phyloP scores from a whole-genome alignment of 2,329 filamentous ascomycete genomes.

The Fonsecaea multimorphosa region DNA sequence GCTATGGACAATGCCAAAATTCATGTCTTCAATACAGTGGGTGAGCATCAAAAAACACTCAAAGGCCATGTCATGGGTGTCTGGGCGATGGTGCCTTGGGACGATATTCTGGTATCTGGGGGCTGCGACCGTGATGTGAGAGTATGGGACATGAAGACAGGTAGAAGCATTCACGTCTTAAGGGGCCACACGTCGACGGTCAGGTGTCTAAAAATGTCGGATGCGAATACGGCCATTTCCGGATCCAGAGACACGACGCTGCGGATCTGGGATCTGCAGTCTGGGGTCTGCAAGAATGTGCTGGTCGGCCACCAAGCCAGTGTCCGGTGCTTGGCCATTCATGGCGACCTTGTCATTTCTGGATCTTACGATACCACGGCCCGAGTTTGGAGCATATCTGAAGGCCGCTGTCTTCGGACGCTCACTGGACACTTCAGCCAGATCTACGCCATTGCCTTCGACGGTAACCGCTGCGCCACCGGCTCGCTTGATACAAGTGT shows the following conservation, averaged over 20 bases:
- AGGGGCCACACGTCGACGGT: slow-evolving; percentile 97
- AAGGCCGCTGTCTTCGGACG: slow-evolving; percentile 88
- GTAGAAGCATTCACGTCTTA: slow-evolving; percentile 78
- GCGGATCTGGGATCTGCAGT: slow-evolving; percentile 90
- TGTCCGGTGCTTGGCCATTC: slow-evolving; percentile 92
- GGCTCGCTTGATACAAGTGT: slow-evolving; percentile 97
- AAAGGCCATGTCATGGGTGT: slow-evolving; percentile 98
- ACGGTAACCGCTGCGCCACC: slow-evolving; percentile 89
- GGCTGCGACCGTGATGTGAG: slow-evolving; percentile 96
- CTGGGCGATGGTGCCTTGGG: slow-evolving; percentile 99
- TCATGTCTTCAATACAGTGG: slow-evolving; percentile 93
- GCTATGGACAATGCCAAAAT: slow-evolving; percentile 98
- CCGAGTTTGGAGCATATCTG: slow-evolving; percentile 96
- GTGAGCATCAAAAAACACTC: slow-evolving; percentile 83
- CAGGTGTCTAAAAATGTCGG: slow-evolving; percentile 96
- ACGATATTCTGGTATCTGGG: slow-evolving; percentile 90
- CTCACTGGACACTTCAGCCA: slow-evolving; percentile 96
- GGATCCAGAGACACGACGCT: slow-evolving; percentile 94
- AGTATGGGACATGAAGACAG: slow-evolving; percentile 94
- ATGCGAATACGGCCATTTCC: slow-evolving; percentile 90
- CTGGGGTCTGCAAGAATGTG: slow-evolving; percentile 87
- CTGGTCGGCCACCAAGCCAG: slow-evolving; percentile 94
- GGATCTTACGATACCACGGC: slow-evolving; percentile 98
- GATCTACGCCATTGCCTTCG: slow-evolving; percentile 98
- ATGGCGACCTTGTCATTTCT: slow-evolving; percentile 95